These are phyloP conservation scores for Marsdenia floribunda DNA, from an alignment of 257 asterid genomes.

Conservation along the genomic window DNA sequence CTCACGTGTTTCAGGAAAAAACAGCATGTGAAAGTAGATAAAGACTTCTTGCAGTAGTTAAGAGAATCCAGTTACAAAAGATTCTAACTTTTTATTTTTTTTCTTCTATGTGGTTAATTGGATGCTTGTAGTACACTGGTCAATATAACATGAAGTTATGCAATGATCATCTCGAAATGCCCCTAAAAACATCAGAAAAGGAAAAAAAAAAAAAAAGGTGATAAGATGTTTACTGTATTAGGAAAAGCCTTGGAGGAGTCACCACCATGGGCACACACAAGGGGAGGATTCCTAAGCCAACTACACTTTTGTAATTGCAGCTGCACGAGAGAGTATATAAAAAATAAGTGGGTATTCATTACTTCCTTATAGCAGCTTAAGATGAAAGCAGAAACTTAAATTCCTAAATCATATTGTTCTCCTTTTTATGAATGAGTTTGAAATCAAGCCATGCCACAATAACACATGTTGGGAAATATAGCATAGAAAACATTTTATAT, in stretches of 20 bases:
- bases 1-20: neutral
- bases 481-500: neutral
- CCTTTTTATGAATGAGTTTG: neutral
- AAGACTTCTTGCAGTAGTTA: neutral
- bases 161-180: neutral
- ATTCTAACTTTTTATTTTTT: neutral
- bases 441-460: neutral
- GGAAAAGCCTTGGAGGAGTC: slow-evolving; percentile 94
- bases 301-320: slow-evolving; percentile 54
- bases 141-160: neutral
- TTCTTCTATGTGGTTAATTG: neutral
- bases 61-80: neutral
- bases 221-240: slow-evolving; percentile 61
- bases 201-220: neutral
- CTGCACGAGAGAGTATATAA: slow-evolving; percentile 36
- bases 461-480: neutral
- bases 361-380: neutral
- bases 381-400: neutral
- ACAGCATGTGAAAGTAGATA: neutral
- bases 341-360: neutral
- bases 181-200: neutral
- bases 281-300: slow-evolving; percentile 75
- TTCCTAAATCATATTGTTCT: neutral
- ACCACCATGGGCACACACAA: slow-evolving; percentile 98
- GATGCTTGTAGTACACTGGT: neutral